phyloP scores from a whole-genome alignment of 2,329 filamentous ascomycete genomes.

The Ophioceras dolichostomum region DNA sequence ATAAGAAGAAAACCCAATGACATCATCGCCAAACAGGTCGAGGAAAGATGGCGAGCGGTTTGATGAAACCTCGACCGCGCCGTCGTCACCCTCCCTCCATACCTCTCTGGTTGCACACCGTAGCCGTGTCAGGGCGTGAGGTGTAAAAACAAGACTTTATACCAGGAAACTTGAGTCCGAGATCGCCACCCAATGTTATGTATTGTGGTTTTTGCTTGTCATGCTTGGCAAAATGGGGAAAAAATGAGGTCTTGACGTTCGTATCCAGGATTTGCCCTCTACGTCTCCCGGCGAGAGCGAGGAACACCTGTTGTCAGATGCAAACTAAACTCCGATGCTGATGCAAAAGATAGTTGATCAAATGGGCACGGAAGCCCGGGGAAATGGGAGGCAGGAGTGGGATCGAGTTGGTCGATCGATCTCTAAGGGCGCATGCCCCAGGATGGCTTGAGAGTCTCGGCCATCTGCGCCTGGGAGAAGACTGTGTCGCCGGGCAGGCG shows the following conservation, averaged over 20 bases:
- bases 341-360: slow-evolving; percentile 1
- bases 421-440: slow-evolving; percentile 37
- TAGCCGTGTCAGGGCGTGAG: no score
- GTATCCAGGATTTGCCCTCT: background rate
- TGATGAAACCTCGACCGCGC: no score
- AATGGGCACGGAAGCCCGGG: background rate
- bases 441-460: slow-evolving; percentile 44
- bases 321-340: slow-evolving; percentile 3
- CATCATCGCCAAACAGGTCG: no score
- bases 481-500: slow-evolving; percentile 72
- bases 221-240: background rate
- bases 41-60: no score
- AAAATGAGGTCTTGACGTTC: background rate
- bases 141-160: no score
- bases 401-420: background rate
- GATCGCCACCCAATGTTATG: no score
- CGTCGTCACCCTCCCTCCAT: no score
- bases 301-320: background rate
- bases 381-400: background rate
- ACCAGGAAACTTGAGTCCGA: no score
- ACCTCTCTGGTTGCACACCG: no score
- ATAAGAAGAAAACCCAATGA: no score
- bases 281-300: background rate
- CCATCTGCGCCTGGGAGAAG: slow-evolving; percentile 60
- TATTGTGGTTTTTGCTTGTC: background rate